These are phyloP conservation scores for Calonectria ilicicola DNA, from an alignment of 2,329 filamentous ascomycete genomes.

Conservation along the genomic window DNA sequence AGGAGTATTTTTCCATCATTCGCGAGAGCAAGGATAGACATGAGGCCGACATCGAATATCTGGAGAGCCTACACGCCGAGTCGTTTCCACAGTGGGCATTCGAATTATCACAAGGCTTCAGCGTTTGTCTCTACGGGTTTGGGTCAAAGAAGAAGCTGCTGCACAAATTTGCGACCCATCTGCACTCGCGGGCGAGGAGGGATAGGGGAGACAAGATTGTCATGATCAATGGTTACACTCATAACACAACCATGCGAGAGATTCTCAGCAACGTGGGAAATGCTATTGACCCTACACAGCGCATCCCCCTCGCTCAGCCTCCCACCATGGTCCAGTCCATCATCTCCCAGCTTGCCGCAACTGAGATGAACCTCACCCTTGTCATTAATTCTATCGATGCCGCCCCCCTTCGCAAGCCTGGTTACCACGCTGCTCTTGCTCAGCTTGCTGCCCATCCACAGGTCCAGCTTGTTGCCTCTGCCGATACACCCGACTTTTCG, in stretches of 20 bases:
- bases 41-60: slow-evolving; percentile 73
- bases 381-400: slow-evolving; percentile 91
- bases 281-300: slow-evolving; percentile 66
- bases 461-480: slow-evolving; percentile 81
- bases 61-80: slow-evolving; percentile 80
- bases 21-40: slow-evolving; percentile 77
- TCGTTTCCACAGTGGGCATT: slow-evolving; percentile 94
- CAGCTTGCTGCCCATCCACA: slow-evolving; percentile 79
- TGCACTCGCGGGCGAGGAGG: slow-evolving; percentile 54
- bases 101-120: slow-evolving; percentile 88
- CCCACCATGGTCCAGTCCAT: slow-evolving; percentile 76
- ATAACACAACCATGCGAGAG: slow-evolving; percentile 74
- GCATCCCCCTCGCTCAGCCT: slow-evolving; percentile 71
- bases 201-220: slow-evolving; percentile 68
- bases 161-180: slow-evolving; percentile 79
- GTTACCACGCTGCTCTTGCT: slow-evolving; percentile 79
- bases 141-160: slow-evolving; percentile 87
- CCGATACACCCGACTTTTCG: slow-evolving; percentile 88
- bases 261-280: slow-evolving; percentile 76
- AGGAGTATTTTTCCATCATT: slow-evolving; percentile 84
- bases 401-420: slow-evolving; percentile 76
- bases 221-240: slow-evolving; percentile 87
- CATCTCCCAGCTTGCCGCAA: slow-evolving; percentile 66
- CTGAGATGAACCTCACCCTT: slow-evolving; percentile 67
- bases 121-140: slow-evolving; percentile 91